Evolutionary conservation across 495 filamentous ascomycete species (phyloP), one percentile per base, ranked within the genome.

Genomic region (Lasiosphaeria ovina): DNA sequence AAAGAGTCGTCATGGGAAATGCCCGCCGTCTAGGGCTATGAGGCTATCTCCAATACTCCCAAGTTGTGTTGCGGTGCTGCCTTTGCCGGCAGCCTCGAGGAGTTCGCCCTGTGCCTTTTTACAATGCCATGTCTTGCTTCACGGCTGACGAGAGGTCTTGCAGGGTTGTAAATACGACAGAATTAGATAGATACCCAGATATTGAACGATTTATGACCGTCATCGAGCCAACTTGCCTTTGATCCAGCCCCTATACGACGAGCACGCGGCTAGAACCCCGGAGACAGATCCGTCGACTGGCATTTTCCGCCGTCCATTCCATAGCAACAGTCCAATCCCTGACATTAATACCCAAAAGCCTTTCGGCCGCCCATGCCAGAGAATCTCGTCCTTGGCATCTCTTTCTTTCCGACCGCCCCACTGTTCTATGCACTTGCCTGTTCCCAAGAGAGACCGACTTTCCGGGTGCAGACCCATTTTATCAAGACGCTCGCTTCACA

Each of bases 111-210:
- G 24, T 34, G 24, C 54, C 36, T 17, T 55, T 31, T 8, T 3
- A 11, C 12, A 10, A 31, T 33, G 34, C 33, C 14, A 51, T 63
- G 48, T 33, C 47, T 31, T 16, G 61, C 45, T 36, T 67, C 59
- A 67, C 62, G 66, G 58, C 57, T 68, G 54, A 63, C 59, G 66
- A 63, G 60, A 60, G 55, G 62, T 62, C 53, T 62, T 49, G 42
- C 55, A 54, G 57, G 49, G 64, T 56, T 63, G 59, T 61, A 68
- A 58, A 70, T 65, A 66, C 57, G 64, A 65, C 62, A 64, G 64
- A 67, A 62, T 65, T 68, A 69, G 62, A 72, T 72, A 72, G 69
- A 72, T 72, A 72, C 69, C 69, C 67, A 54, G 55, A 66, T 62
- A 60, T 64, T 68, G 49, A 66, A 63, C 63, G 67, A 72, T 66